A percentile compares a stretch with the other conserved stretches of the same genome.
These are phyloP conservation scores for Funneliformis mosseae DNA, from an alignment of 192 early-diverging fungal species.

Conservation along the genomic window DNA sequence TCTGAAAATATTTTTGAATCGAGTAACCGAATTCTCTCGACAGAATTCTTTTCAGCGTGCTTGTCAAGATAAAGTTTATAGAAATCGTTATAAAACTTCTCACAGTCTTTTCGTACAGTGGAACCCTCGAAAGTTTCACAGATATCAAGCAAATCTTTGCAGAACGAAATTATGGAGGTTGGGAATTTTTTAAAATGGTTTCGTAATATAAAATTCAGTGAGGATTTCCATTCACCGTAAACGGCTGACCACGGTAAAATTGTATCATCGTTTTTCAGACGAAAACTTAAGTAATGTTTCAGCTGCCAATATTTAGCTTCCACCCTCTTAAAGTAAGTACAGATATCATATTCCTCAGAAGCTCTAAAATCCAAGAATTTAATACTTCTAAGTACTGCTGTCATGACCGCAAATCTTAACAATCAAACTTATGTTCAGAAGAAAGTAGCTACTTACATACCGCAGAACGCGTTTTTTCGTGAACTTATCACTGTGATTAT, in stretches of 20 bases:
- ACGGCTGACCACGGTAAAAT: neutral
- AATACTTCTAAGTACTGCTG: neutral
- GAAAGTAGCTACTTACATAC: too few relatives aligned
- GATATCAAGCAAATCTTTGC: neutral
- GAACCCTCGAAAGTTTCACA: neutral
- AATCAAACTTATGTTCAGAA: too few relatives aligned
- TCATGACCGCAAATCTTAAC: too few relatives aligned
- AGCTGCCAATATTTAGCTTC: conserved; percentile 19
- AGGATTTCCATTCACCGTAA: neutral
- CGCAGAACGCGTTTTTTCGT: too few relatives aligned
- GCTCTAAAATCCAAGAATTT: neutral
- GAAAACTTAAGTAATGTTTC: conserved; percentile 17
- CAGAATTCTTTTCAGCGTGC: too few relatives aligned
- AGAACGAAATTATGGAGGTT: neutral
- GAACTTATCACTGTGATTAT: too few relatives aligned
- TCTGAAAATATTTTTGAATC: neutral
- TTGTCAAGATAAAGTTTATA: neutral
- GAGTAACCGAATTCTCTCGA: neutral
- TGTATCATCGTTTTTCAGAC: neutral
- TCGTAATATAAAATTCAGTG: neutral
- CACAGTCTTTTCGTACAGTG: neutral
- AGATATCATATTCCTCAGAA: neutral
- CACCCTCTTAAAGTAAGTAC: conserved; percentile 1
- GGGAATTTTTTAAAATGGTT: neutral
- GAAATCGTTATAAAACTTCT: neutral